Evolutionary conservation across 768 basidiomycete species (phyloP), one percentile per base, ranked within the genome.

Genomic region (Tephrocybe sp.): DNA sequence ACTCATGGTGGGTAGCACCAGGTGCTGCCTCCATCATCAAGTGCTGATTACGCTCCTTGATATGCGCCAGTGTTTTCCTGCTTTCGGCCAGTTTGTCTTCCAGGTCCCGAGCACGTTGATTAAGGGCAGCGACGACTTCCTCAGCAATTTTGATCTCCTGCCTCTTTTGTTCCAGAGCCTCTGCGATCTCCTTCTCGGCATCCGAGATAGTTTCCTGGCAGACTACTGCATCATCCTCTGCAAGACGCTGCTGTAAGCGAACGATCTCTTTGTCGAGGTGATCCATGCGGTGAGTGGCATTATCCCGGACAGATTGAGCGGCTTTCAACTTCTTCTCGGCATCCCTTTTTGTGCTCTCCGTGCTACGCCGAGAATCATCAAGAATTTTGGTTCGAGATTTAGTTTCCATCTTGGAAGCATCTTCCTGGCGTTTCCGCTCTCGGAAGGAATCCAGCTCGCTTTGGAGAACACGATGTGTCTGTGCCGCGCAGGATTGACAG

Each of bases 281-380:
- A 25, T 79, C 77, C 62, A 87, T 77, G 36, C 79, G 76, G 59
- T 75, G 77, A 18, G 66, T 73, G 0, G 86, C 79, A 48, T 76
- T 84, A 61, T 90, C 85, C 28, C 86, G 81, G 54, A 78, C 72
- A 37, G 63, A 75, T 64, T 85, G 83, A 14, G 81, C 83, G n/a
- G 77, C 74, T 60, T 85, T 88, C 53, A 95, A 76, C 58, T 85
- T 85, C 74, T 90, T 93, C 69, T 98, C 96, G 3, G 88, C 92
- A 41, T 98, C 95, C 39, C 84, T 79, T 64, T 84, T 88, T 45
- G 75, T 68, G 45, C 80, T 75, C 68, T 99, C 97, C 10, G 93
- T 92, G 24, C 74, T 74, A 26, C 96, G 85, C 68, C 87, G 90
- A 48, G 83, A 73, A 65, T 99, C 96, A 58, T 99, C 96, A 2